Conservation (phyloP, 2,329 filamentous ascomycete species). For the Rhynchosporium secalis region DNA sequence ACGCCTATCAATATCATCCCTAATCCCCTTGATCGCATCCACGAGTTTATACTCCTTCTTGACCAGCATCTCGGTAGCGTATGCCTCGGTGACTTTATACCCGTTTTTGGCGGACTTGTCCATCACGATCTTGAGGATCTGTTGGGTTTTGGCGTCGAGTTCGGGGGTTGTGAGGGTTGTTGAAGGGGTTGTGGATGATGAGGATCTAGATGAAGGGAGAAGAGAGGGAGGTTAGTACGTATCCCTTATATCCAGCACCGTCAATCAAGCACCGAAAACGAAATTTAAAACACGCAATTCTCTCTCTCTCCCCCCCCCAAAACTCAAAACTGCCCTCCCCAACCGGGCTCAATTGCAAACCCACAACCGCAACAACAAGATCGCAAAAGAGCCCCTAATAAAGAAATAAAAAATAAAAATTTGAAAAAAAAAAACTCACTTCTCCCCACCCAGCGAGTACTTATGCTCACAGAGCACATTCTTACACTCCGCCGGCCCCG, state of each 20-base stretch:
- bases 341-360: too few species aligned
- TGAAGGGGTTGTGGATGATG: not conserved
- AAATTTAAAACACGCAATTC: too few species aligned
- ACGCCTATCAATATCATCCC: conserved; percentile 7
- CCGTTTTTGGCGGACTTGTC: not conserved
- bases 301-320: too few species aligned
- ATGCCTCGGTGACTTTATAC: not conserved
- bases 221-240: not conserved
- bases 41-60: not conserved
- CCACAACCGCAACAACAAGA: too few species aligned
- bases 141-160: not conserved
- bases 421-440: not conserved
- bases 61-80: not conserved
- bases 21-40: conserved; percentile 8
- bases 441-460: not conserved
- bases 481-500: conserved; percentile 1
- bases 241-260: too few species aligned
- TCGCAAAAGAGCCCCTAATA: too few species aligned
- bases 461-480: conserved; percentile 12
- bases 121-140: conserved; percentile 1
- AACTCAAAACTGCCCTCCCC: too few species aligned
- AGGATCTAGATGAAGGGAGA: not conserved
- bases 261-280: too few species aligned
- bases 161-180: not conserved
- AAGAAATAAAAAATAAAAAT: not conserved